A percentile compares a stretch with the other conserved stretches of the same genome.
phyloP scores from a whole-genome alignment of 116 monocot species.

The Iris pallida region DNA sequence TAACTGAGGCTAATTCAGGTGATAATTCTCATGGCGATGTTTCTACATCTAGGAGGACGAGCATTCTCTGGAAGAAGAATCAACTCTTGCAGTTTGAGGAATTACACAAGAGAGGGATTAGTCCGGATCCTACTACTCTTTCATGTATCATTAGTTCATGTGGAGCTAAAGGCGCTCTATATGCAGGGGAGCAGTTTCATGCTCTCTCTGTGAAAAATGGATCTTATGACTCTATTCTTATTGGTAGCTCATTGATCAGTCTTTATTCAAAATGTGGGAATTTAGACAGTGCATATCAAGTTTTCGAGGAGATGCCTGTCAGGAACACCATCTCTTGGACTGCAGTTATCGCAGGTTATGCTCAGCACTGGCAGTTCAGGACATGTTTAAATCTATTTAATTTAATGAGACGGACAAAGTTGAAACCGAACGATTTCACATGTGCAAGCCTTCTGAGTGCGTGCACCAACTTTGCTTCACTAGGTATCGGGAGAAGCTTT shows the following conservation, averaged over 20 bases:
- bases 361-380: conserved; percentile 25
- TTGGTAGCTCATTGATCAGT: conserved; percentile 40
- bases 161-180: conserved; percentile 13
- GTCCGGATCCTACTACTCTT: conserved; percentile 10
- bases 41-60: neutral
- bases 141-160: conserved; percentile 23
- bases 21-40: neutral
- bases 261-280: conserved; percentile 34
- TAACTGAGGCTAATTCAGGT: neutral
- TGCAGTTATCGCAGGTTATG: conserved; percentile 39
- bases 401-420: conserved; percentile 20
- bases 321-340: conserved; percentile 41
- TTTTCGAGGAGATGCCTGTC: conserved; percentile 29
- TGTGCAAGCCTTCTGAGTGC: conserved; percentile 41
- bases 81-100: conserved; percentile 15
- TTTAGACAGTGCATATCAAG: conserved; percentile 20
- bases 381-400: conserved; percentile 29
- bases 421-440: conserved; percentile 50
- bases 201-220: conserved; percentile 26
- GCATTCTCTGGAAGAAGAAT: conserved; percentile 15
- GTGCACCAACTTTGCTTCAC: conserved; percentile 36
- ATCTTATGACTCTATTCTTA: conserved; percentile 6
- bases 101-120: conserved; percentile 23
- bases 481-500: conserved; percentile 38
- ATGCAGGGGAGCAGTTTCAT: conserved; percentile 33